Evolutionary conservation across 176 grass and related monocot genomes (phyloP), one percentile per base, ranked within the genome.

Genomic region (Secale cereale): DNA sequence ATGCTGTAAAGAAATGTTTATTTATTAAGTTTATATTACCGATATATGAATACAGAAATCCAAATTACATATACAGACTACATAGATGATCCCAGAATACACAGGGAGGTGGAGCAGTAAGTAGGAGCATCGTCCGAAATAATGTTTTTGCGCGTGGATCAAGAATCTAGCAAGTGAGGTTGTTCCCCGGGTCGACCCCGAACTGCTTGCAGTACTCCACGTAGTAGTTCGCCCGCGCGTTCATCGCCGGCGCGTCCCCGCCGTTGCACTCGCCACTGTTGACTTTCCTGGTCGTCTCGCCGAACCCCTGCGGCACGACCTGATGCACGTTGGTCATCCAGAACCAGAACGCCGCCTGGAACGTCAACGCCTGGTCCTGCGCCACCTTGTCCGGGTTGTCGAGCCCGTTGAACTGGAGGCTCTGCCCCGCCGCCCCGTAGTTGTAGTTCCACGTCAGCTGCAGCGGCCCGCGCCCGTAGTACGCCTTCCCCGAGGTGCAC

Each of bases 391-490:
- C 92, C 1, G 95, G 95, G 29, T 86, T 83, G 20, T 59, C 56
- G 0, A 97, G 65, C 30, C 95, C 95, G 82, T 97, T 81, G 82
- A 97, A 97, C 5, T 90, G 90, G 65, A 97, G 89, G 85, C 82
- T 91, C 31, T 81, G 0, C 25, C 95, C 95, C 2, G 92, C 95
- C 4, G 92, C 88, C 6, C 92, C 90, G 62, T 97, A 97, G 84
- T 97, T 97, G 78, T 8, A 97, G 88, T 98, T 98, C 92, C 92
- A 94, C 3, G 95, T 88, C 19, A 98, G 63, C 71, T 97, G 92
- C 68, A 97, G 78, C 19, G 95, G 95, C 7, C 91, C 91, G 0
- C 95, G 91, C 4, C 95, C 95, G 54, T 93, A 93, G 95, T 97
- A 97, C 0, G 82, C 80, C 36, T 88, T 89, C 17, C 92, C 95